Conservation (phyloP, 345 rosid genomes). For the Dovyalis caffra region DNA sequence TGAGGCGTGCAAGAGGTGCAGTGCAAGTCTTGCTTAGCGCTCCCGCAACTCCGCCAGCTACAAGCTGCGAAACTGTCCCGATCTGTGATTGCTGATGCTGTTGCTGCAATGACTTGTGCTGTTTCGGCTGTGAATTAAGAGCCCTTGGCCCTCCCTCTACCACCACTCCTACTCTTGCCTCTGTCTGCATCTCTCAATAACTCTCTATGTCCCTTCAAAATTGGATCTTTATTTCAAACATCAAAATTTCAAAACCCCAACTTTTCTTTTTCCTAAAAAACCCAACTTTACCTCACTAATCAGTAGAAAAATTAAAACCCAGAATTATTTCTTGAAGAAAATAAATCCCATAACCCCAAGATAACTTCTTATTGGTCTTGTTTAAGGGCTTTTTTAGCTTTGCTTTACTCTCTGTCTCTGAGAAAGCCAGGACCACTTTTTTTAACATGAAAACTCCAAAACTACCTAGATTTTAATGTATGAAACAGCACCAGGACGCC, state of each 20-base stretch:
- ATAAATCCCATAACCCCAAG: neutral
- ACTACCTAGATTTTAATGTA: neutral
- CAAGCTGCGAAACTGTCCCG: slow-evolving; percentile 26
- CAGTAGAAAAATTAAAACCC: neutral
- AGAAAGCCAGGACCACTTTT: neutral
- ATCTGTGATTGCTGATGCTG: slow-evolving; percentile 26
- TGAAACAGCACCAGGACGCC: neutral
- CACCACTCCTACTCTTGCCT: slow-evolving; percentile 74
- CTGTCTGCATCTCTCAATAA: slow-evolving; percentile 63
- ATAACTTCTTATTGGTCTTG: neutral
- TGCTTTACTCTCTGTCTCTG: neutral
- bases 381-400: neutral
- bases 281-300: neutral
- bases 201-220: neutral
- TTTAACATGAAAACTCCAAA: neutral
- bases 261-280: neutral
- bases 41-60: slow-evolving; percentile 36
- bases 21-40: slow-evolving; percentile 36
- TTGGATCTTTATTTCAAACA: neutral
- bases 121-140: slow-evolving; percentile 22
- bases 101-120: slow-evolving; percentile 1
- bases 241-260: neutral
- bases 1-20: slow-evolving; percentile 38
- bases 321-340: neutral
- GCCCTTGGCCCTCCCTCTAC: slow-evolving; percentile 42